Evolutionary conservation across 345 rosid genomes (phyloP), one percentile per base, ranked within the genome.

Genomic region (Raphanus sativus): DNA sequence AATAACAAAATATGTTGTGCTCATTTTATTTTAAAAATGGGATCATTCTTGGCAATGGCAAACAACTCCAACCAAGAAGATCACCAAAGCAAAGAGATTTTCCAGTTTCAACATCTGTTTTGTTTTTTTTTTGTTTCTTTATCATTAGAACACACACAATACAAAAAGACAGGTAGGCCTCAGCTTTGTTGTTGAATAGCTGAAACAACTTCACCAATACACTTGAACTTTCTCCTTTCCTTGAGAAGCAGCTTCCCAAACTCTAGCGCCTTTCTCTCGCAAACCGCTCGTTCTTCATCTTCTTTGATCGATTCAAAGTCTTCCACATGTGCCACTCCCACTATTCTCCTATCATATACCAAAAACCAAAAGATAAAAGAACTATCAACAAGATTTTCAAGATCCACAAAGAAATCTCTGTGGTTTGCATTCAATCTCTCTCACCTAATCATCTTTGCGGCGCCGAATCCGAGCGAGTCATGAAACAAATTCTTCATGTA

Each of bases 371-470:
- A 1, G n/a, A n/a, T n/a, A n/a, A 10, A 58, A 28, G 29, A 9
- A 58, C 15, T 0, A 58, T 58, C 62, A 33, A 32, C 64, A 45
- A 58, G 15, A 13, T 12, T 9, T 52, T 30, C 36, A 0, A 33
- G 4, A 74, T 74, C 3, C 12, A 34, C 28, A 24, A 8, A 8
- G 26, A 32, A 32, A 63, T 32, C 62, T 32, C n/a, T 25, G 2
- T 64, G 63, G 26, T 25, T 30, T 52, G 6, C 29, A 30, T 0
- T 21, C 12, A 30, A 13, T 6, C 11, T 45, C 54, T 45, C 54
- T 81, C 65, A 89, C 98, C 99, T 89, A 52, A 90, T 92, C 99
- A 95, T 95, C 82, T 95, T 92, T 69, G 98, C 97, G 65, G 98
- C 92, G 28, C 98, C 99, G 30, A 90, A 95, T 63, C 99, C 99